phyloP scores from a whole-genome alignment of 2,329 filamentous ascomycete species.

The Aspergillus hortae region DNA sequence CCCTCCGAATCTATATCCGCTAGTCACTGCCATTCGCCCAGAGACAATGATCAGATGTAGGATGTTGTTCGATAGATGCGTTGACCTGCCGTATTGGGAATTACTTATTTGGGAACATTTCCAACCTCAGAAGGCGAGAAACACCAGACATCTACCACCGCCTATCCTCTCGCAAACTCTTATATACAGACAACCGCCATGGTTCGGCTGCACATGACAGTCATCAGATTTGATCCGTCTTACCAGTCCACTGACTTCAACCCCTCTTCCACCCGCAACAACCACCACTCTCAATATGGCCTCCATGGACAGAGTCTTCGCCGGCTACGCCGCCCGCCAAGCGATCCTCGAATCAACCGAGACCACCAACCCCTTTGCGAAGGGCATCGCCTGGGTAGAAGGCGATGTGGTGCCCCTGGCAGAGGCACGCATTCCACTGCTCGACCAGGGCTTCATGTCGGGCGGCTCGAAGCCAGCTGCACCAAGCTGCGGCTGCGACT shows the following conservation, averaged over 20 bases:
- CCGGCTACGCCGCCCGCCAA: constrained; percentile 34
- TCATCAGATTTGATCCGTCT: too few species aligned
- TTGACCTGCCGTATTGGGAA: neutral
- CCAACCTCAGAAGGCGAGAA: neutral
- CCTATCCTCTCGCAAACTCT: neutral
- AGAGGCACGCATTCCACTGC: constrained; percentile 49
- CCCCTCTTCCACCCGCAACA: neutral
- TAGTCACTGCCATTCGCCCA: too few species aligned
- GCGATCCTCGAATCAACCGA: constrained; percentile 29
- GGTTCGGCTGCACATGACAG: too few species aligned
- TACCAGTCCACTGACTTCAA: neutral
- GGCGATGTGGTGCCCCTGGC: constrained; percentile 42
- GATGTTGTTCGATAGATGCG: too few species aligned
- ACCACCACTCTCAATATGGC: constrained; percentile 29
- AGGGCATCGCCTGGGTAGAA: constrained; percentile 48
- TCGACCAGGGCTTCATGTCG: constrained; percentile 53
- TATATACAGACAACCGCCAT: neutral
- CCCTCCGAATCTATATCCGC: too few species aligned
- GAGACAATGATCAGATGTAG: too few species aligned
- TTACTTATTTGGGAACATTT: neutral
- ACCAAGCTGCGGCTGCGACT: constrained; percentile 45
- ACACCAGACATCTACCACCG: neutral
- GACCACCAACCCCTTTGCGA: constrained; percentile 40
- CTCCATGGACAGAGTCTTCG: constrained; percentile 44
- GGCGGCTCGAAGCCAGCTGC: constrained; percentile 45